Percentiles rank a stretch among this genome's conserved stretches.
phyloP scores from a whole-genome alignment of 23 red algal genomes.

The Gracilaria domingensis region DNA sequence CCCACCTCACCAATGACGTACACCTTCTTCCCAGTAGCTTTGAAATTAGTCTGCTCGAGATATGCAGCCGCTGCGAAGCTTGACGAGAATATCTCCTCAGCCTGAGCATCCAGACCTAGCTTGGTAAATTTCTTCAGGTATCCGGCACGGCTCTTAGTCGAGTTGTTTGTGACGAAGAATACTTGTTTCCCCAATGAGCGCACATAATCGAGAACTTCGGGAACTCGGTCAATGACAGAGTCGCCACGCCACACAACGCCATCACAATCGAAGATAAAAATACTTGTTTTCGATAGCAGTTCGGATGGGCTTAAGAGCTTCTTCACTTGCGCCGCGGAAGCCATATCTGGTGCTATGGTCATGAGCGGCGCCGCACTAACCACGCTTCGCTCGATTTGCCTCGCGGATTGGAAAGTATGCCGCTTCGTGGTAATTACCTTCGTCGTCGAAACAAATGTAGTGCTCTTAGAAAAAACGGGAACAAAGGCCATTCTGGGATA shows the following conservation, averaged over 20 bases:
- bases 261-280: conserved; percentile 99
- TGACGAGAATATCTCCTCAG: conserved; percentile 98
- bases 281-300: conserved; percentile 72
- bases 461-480: neutral
- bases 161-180: conserved; percentile 99
- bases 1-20: conserved; percentile 97
- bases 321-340: neutral
- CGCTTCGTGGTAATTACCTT: neutral
- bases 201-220: conserved; percentile 84
- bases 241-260: conserved; percentile 97
- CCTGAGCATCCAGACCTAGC: conserved; percentile 85
- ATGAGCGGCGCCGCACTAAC: neutral
- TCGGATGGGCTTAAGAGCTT: conserved; percentile 53
- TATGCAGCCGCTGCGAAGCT: conserved; percentile 99
- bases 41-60: conserved; percentile 90
- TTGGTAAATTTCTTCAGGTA: conserved; percentile 97
- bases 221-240: conserved; percentile 84
- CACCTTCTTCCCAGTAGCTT: conserved; percentile 93
- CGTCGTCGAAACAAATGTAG: conserved; percentile 19
- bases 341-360: conserved; percentile 17
- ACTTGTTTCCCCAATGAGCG: conserved; percentile 82
- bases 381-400: neutral
- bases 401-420: neutral
- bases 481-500: conserved; percentile 46
- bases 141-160: conserved; percentile 89